These are phyloP conservation scores for Trichoderma atroviride DNA, from an alignment of 2,329 filamentous ascomycete species.

Conservation along the genomic window DNA sequence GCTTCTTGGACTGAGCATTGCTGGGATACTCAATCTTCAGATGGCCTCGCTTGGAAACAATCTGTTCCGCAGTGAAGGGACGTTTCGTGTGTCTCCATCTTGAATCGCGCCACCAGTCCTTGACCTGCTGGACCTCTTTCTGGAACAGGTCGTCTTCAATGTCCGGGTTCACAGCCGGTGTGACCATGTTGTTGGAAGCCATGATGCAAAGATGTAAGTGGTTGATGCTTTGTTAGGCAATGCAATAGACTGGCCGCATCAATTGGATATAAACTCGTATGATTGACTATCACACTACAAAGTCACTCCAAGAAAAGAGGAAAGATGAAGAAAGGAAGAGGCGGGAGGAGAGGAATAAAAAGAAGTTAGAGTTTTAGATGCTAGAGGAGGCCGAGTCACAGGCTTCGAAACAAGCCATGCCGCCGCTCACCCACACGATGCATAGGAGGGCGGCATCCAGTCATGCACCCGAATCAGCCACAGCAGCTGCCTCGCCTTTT, in stretches of 20 bases:
- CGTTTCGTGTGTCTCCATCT: constrained; percentile 93
- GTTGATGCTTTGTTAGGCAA: constrained; percentile 2
- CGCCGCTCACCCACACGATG: constrained; percentile 7
- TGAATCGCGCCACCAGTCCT: constrained; percentile 91
- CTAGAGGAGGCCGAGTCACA: constrained; percentile 22
- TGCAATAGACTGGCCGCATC: background rate
- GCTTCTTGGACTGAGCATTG: constrained; percentile 87
- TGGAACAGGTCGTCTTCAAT: constrained; percentile 69
- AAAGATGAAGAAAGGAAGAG: constrained; percentile 1
- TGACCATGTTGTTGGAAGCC: constrained; percentile 66
- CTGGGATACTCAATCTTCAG: constrained; percentile 90
- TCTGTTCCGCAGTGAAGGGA: constrained; percentile 94
- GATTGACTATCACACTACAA: constrained; percentile 9
- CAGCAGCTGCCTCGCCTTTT: constrained; percentile 4
- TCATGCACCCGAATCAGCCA: constrained; percentile 16
- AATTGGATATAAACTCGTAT: constrained; percentile 5
- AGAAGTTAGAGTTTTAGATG: constrained; percentile 8
- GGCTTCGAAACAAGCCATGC: background rate
- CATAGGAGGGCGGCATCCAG: constrained; percentile 17
- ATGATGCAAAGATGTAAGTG: constrained; percentile 44
- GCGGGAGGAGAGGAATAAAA: constrained; percentile 6
- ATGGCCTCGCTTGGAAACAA: constrained; percentile 91
- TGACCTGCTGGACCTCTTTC: constrained; percentile 82
- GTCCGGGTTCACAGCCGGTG: constrained; percentile 57
- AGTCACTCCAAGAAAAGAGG: background rate